phyloP scores from a whole-genome alignment of 139 green algal genomes.

The Chlorella ohadii region DNA sequence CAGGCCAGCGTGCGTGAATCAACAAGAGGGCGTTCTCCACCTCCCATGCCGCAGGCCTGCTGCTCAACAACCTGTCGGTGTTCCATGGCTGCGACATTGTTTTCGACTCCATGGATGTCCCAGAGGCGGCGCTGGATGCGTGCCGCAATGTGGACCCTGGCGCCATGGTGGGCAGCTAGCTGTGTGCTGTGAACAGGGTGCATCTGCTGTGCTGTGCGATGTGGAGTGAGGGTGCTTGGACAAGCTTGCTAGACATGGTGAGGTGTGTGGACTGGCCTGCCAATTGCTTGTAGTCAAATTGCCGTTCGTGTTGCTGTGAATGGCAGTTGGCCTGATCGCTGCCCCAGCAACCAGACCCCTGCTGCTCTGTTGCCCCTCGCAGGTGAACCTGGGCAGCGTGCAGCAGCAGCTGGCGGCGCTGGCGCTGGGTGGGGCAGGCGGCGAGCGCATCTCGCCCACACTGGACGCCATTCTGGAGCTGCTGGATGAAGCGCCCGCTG shows the following conservation, averaged over 20 bases:
- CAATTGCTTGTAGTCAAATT: too few species aligned
- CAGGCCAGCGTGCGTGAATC: too few species aligned
- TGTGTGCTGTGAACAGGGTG: too few species aligned
- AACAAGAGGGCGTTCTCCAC: background rate
- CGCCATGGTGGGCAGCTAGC: background rate
- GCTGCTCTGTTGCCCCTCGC: background rate
- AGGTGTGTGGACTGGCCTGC: too few species aligned
- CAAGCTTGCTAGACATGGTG: background rate
- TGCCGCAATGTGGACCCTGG: background rate
- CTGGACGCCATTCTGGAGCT: slow-evolving; percentile 44
- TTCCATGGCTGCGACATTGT: slow-evolving; percentile 74
- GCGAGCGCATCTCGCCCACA: slow-evolving; percentile 26
- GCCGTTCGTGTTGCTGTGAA: too few species aligned
- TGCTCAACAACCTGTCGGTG: slow-evolving; percentile 83
- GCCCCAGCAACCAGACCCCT: too few species aligned
- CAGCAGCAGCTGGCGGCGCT: slow-evolving; percentile 37
- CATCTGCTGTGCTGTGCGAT: too few species aligned
- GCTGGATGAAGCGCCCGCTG: slow-evolving; percentile 1
- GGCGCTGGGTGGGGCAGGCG: background rate
- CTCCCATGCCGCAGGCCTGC: slow-evolving; percentile 61
- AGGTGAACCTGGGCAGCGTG: slow-evolving; percentile 46
- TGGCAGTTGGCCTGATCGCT: too few species aligned
- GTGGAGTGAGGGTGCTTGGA: too few species aligned
- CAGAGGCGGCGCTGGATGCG: slow-evolving; percentile 42
- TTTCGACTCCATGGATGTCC: slow-evolving; percentile 82